Conservation (phyloP, 176 grass and related monocot genomes). For the Cymbopogon citratus region DNA sequence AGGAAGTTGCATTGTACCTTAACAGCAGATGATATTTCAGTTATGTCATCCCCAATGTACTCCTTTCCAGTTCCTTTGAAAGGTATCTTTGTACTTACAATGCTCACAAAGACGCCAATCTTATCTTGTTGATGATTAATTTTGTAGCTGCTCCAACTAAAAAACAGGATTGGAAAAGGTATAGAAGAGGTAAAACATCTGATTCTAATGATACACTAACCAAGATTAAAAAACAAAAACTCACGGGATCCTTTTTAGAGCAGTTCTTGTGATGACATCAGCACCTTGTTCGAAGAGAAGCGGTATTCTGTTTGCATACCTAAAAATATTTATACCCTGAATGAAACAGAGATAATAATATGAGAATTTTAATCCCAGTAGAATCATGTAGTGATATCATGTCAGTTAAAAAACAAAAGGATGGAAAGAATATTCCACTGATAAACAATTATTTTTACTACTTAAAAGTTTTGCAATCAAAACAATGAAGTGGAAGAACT, state of each 20-base stretch:
- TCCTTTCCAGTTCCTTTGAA: constrained; percentile 98
- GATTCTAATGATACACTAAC: background rate
- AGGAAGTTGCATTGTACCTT: constrained; percentile 43
- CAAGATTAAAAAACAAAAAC: background rate
- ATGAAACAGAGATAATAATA: constrained; percentile 4
- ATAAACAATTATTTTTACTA: constrained; percentile 25
- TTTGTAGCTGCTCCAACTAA: constrained; percentile 90
- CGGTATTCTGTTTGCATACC: constrained; percentile 95
- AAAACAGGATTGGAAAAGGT: constrained; percentile 15
- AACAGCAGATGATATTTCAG: constrained; percentile 78
- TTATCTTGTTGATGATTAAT: constrained; percentile 93
- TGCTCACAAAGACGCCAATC: constrained; percentile 96
- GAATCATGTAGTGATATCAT: constrained; percentile 10
- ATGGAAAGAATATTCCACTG: background rate
- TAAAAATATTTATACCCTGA: constrained; percentile 93
- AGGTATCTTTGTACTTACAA: constrained; percentile 98
- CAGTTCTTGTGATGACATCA: constrained; percentile 98
- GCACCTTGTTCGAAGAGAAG: constrained; percentile 97
- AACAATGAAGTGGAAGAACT: background rate
- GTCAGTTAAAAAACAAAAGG: constrained; percentile 12
- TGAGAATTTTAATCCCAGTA: background rate
- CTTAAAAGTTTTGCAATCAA: background rate
- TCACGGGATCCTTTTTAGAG: constrained; percentile 82
- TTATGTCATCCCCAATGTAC: constrained; percentile 97
- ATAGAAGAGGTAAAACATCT: constrained; percentile 1